Conservation (phyloP, 768 basidiomycete genomes). For the Boletus rex-veris region DNA sequence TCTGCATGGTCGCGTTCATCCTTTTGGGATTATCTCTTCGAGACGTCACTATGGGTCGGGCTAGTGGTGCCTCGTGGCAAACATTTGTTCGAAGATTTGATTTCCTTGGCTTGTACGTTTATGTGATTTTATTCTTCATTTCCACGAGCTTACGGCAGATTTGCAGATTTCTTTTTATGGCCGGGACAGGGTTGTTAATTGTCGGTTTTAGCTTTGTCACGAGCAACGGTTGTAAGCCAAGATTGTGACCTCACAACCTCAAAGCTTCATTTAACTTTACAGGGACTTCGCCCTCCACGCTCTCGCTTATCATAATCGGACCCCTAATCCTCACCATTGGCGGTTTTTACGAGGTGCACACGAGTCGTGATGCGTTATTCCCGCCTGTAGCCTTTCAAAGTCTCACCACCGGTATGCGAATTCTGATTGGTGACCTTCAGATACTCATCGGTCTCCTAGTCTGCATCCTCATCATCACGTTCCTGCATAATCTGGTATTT, state of each 20-base stretch:
- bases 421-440: conserved; percentile 5
- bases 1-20: conserved; percentile 58
- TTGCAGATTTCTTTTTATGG: conserved; percentile 66
- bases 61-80: conserved; percentile 54
- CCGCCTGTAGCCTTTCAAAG: conserved; percentile 61
- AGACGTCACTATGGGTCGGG: conserved; percentile 44
- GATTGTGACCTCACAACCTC: background rate
- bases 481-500: conserved; percentile 81
- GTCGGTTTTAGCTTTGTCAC: conserved; percentile 79
- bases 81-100: conserved; percentile 59
- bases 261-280: conserved; percentile 15
- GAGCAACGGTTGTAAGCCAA: conserved; percentile 59
- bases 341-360: conserved; percentile 64
- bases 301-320: conserved; percentile 58
- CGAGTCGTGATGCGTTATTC: conserved; percentile 68
- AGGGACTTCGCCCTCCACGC: conserved; percentile 66
- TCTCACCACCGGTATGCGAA: conserved; percentile 52
- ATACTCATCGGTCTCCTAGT: conserved; percentile 38
- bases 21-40: conserved; percentile 62
- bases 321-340: conserved; percentile 51
- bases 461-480: conserved; percentile 61
- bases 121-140: conserved; percentile 11
- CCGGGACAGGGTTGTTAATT: conserved; percentile 67
- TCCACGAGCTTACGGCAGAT: conserved; percentile 18
- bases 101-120: conserved; percentile 71